Base-by-base conservation (phyloP, 192 early-diverging fungal genomes). In the Coemansia asiatica region DNA sequence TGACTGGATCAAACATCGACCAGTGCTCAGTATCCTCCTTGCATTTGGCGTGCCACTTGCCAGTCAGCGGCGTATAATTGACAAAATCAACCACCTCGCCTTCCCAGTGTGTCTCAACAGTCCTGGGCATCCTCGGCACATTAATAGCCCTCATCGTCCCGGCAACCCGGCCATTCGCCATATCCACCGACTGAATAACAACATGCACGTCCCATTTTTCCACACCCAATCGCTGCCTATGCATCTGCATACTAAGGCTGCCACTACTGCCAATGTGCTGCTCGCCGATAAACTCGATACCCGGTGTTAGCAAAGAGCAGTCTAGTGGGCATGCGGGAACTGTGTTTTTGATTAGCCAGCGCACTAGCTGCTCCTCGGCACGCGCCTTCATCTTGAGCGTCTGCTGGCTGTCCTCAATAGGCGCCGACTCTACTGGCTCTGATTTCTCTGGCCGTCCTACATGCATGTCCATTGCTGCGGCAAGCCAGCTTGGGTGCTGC, bases 21-120 rank as follows among this genome's bases (percentile, higher is more conserved):
- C 77, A 80, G 68, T 80, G 64, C 22, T 62, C 44, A 27, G 60
- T 27, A 29, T 80, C 77, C 13, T 71, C 62, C 36, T 62, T 40
- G 40, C 67, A 31, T 12, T 59, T 67, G 2, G 86, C 76, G n/a
- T 75, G 46, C 86, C 86, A 89, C 65, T 87, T 87, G 60, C 69
- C 71, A 9, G 87, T 89, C 68, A 79, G 71, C 38, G 85, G 74
- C 40, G 65, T 74, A 44, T 83, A 71, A 54, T 85, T 84, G 55
- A 79, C 78, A 77, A 89, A 87, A 64, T 89, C 87, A 27, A 89
- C 60, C 23, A 89, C 79, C 72, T 89, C 87, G 68, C 87, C 87
- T 62, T 87, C 85, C 87, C 87, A 89, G 50, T 65, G 83, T 1
- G 87, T 89, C 29, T 83, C 80, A 8, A 86, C 83, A 6, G 67